Evolutionary conservation across 805 yeast genomes (phyloP), one percentile per base, ranked within the genome.

Genomic region (Kockiozyma suomiensis): DNA sequence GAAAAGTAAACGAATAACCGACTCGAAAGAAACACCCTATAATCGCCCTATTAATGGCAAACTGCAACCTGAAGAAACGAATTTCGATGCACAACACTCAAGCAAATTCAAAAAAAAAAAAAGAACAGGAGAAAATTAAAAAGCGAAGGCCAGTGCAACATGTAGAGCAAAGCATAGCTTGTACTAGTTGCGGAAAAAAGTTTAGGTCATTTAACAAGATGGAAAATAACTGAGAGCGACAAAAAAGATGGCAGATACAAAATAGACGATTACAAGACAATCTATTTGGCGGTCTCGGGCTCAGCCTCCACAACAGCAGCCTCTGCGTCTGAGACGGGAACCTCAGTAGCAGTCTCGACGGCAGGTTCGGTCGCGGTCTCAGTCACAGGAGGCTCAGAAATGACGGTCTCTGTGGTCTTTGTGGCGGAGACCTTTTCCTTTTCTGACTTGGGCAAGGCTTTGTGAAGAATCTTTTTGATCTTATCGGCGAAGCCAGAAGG

Each of bases 401-500:
- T 54, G 32, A 26, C 48, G 19, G 57, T 40, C 38, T 46, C 45
- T 23, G 48, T 30, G 10, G 37, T 35, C 38, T 45, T 42, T 15
- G 54, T 52, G 19, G 58, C 50, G 12, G 43, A 50, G 21, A 54
- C 38, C 37, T 41, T 43, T 28, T 50, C 41, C 23, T 15, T 25
- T 30, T 32, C 30, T 12, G 53, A 12, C 61, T 55, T 62, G 23
- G 59, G 54, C 15, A 58, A 21, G 32, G 57, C 59, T 56, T 52
- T 55, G 57, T 50, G 51, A 19, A 62, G 38, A 15, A 62, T 38
- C 53, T 62, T 62, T 54, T 61, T 62, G 53, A 62, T 26, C 55
- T 52, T 60, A 35, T 59, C 66, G 30, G 53, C 42, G 25, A 62
- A 43, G 26, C 66, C 59, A n/a, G 66, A 61, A 2, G 66, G 65